Evolutionary conservation across 768 basidiomycete species (phyloP), one percentile per base, ranked within the genome.

Genomic region (Panaeolus cyanescens): DNA sequence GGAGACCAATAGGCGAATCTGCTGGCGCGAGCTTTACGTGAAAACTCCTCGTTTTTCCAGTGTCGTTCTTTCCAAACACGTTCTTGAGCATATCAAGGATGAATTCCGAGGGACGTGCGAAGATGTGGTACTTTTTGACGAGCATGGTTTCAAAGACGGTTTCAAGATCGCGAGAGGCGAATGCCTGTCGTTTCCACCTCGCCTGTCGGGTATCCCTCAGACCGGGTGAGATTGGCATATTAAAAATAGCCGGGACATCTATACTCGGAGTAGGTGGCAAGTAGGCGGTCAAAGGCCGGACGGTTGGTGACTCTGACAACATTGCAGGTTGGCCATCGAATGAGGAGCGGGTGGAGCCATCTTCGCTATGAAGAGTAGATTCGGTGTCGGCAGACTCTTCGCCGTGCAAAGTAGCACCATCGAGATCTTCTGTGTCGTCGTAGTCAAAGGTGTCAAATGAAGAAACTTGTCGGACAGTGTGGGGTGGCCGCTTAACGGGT

Each of bases 121-220:
- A 77, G 40, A 91, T 75, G 25, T 78, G 77, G 62, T 79, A 86
- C 66, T 81, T 81, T 64, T 71, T 66, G 8, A 68, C 68, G 19
- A 92, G 75, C 88, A 91, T 89, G 22, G 79, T 74, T 61, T 80
- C 75, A 69, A 89, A 92, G 15, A 86, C 71, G 6, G 65, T 74
- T 70, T 92, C 91, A 25, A 91, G 66, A 28, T 81, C 74, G 50
- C 74, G 73, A 39, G 82, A 80, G 8, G 79, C 71, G 13, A 67
- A 64, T 6, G 72, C 74, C 40, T 77, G 79, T 31, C 61, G 66
- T 60, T 75, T 70, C 82, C 84, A 87, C n/a, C 77, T 74, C 0
- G 68, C 13, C 12, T 45, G 54, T 20, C 58, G 37, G 15, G 54
- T 30, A 22, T 59, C 45, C 37, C 32, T 59, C 42, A 22, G 31